phyloP scores from a whole-genome alignment of 352 stramenopile species.

The Nannochloropsis limnetica region DNA sequence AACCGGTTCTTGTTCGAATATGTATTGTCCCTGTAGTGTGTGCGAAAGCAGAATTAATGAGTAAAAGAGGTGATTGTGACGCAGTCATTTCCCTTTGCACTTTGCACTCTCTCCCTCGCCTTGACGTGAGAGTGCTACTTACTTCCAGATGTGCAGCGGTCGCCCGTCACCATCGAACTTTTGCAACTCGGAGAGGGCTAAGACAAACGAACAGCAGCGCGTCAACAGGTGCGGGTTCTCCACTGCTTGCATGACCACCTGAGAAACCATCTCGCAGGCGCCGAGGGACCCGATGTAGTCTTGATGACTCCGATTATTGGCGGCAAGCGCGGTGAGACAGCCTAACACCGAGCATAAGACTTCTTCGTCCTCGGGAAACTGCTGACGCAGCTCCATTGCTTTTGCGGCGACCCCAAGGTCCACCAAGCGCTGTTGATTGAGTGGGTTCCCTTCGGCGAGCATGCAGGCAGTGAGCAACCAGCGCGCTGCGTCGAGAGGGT shows the following conservation, averaged over 20 bases:
- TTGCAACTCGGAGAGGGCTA: not conserved
- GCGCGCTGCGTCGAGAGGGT: not conserved
- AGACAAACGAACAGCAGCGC: not conserved
- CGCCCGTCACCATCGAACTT: not conserved
- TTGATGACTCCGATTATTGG: not conserved
- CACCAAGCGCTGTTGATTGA: not conserved
- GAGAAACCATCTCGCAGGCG: conserved; percentile 21
- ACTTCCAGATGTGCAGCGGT: conserved; percentile 27
- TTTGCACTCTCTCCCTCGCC: not conserved
- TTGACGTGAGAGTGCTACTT: not conserved
- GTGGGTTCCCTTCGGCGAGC: not conserved
- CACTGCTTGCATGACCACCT: not conserved
- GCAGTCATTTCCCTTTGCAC: not conserved
- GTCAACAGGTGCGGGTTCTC: not conserved
- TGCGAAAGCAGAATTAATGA: too few species aligned
- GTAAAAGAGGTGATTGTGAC: too few species aligned
- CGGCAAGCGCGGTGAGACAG: not conserved
- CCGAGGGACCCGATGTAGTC: not conserved
- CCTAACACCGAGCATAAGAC: not conserved
- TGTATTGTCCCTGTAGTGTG: conserved; percentile 7
- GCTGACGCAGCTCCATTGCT: not conserved
- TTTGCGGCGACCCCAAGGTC: not conserved
- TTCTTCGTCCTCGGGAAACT: not conserved
- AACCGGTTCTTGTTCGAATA: conserved; percentile 25
- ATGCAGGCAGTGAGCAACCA: not conserved